Percentiles rank a stretch among this genome's conserved stretches.
Evolutionary conservation across 257 asterid genomes (phyloP).

Genomic region (Solanum chilense): DNA sequence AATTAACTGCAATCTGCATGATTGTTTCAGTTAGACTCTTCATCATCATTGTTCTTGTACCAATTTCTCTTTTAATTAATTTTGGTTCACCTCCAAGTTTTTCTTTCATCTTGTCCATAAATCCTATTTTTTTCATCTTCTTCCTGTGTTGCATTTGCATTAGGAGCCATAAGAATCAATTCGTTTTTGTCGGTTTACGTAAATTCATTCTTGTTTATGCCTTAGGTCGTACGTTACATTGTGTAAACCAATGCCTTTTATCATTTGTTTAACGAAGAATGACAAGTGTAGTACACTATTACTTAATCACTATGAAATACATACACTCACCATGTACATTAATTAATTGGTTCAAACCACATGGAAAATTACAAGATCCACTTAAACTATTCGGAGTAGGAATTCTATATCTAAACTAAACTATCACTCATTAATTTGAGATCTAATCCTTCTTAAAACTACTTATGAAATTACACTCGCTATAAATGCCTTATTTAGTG

Average conservation of each 20-base stretch:
- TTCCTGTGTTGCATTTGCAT: background rate
- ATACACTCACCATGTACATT: background rate
- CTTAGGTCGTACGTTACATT: background rate
- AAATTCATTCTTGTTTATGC: background rate
- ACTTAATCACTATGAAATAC: background rate
- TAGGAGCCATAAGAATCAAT: background rate
- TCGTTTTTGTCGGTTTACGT: conserved; percentile 15
- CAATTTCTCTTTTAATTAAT: conserved; percentile 26
- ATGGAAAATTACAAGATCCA: background rate
- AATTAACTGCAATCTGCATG: background rate
- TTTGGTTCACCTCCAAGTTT: conserved; percentile 29
- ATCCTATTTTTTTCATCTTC: conserved; percentile 18
- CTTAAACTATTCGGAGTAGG: too few relatives aligned
- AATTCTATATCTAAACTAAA: too few relatives aligned
- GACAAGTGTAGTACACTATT: background rate
- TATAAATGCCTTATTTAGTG: background rate
- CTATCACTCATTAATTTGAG: too few relatives aligned
- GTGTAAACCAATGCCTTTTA: background rate
- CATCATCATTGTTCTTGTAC: conserved; percentile 9
- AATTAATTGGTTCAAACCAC: background rate
- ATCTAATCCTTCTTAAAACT: too few relatives aligned
- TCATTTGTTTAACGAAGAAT: background rate
- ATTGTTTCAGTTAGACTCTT: background rate
- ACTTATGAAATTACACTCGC: background rate
- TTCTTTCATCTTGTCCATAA: conserved; percentile 34